Conservation (phyloP, 495 filamentous ascomycete species). For the Bacidia gigantensis region DNA sequence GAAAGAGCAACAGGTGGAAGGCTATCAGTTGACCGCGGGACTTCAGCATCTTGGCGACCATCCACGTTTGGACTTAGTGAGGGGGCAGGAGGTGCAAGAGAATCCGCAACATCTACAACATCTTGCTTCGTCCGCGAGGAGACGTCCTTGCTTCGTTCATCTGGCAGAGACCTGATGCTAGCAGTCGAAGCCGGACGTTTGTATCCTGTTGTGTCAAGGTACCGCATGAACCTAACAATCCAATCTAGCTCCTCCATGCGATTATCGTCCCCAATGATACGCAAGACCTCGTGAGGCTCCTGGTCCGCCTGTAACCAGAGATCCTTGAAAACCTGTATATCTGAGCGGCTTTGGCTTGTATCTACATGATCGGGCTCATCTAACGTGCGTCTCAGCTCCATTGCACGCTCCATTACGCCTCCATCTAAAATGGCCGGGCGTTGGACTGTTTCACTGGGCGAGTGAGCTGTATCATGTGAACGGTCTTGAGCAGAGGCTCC, state of each 20-base stretch:
- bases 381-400: conserved; percentile 26
- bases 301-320: conserved; percentile 40
- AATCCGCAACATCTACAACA: too few species aligned
- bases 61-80: too few species aligned
- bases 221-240: conserved; percentile 28
- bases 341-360: conserved; percentile 18
- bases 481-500: background rate
- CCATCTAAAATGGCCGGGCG: conserved; percentile 19
- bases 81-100: too few species aligned
- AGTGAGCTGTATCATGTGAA: background rate
- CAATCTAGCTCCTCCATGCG: conserved; percentile 41
- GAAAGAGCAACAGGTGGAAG: background rate
- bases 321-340: conserved; percentile 36
- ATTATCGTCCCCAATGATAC: conserved; percentile 47
- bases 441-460: background rate
- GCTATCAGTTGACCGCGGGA: too few species aligned
- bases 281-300: conserved; percentile 32
- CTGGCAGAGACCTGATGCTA: too few species aligned
- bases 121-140: too few species aligned
- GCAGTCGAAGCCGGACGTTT: background rate
- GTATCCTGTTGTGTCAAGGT: conserved; percentile 13
- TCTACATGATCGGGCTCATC: conserved; percentile 22
- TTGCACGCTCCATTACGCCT: conserved; percentile 22
- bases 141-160: too few species aligned
- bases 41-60: background rate